Base-by-base conservation (phyloP, 768 basidiomycete genomes). In the Termitomyces titanicus region DNA sequence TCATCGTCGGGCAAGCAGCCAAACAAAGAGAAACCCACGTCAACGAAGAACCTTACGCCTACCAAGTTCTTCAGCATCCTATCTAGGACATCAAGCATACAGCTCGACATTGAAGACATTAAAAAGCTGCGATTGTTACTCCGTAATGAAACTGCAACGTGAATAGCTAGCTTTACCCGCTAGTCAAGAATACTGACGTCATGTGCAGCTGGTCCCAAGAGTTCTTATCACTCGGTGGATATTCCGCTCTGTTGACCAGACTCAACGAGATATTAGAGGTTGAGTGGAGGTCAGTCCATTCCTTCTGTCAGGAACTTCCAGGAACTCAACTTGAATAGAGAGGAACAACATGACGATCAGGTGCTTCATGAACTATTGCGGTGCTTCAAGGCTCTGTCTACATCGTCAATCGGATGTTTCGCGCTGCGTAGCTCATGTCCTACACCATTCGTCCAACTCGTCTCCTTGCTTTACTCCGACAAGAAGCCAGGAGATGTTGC, bases 301-400 rank as follows among this genome's bases (percentile, higher is more conserved):
- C 11, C 13, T 29, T 11, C 20, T 8, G 10, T 24, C 18, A 13
- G 22, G 10, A 9, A 13, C 11, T n/a, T 24, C 35, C 24, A 38
- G 6, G 1, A 37, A 31, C 9, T 47, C 24, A 48, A n/a, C 3
- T n/a, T 17, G 24, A 27, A 31, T 63, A 94, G 94, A 60, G 96
- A 98, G 68, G 97, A 99, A 66, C 96, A 98, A 65, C 96, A 97
- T 61, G 97, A 97, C 65, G 97, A 98, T 66, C 88, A 97, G 67
- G 78, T 97, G 40, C 76, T 99, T 15, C 88, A 96, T 61, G 95
- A 98, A 68, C 74, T 98, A 2, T 75, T 98, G 38, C 86, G 94
- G 2, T 98, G 94, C 73, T 84, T 98, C 70, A 97, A 97, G 70
- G 97, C 91, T 0, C 78, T 99, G 3, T 87, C 92, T 0, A 96